Conservation (phyloP, 1,139 yeast species). For the Arxiozyma heterogenica region DNA sequence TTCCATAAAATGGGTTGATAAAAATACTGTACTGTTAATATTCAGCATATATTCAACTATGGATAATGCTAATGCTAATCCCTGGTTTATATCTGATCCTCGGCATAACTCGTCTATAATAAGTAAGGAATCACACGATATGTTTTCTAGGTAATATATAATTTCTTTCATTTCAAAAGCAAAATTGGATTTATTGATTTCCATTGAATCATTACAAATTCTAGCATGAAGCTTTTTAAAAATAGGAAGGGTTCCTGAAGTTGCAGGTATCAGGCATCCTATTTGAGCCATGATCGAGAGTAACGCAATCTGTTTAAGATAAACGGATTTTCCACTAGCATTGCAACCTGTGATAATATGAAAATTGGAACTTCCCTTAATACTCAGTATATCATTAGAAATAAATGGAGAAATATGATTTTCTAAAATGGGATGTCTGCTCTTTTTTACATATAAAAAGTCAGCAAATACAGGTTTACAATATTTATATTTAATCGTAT, state of each 20-base stretch:
- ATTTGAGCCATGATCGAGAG: conserved; percentile 39
- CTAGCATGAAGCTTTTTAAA: conserved; percentile 35
- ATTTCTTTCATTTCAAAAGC: conserved; percentile 41
- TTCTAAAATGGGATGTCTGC: conserved; percentile 39
- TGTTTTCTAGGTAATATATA: conserved; percentile 34
- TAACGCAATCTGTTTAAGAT: conserved; percentile 36
- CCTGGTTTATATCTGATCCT: conserved; percentile 37
- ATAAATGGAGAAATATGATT: conserved; percentile 26
- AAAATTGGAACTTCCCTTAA: conserved; percentile 33
- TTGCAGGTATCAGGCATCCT: conserved; percentile 40
- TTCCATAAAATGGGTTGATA: conserved; percentile 37
- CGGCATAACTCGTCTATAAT: conserved; percentile 41
- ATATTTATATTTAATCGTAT: conserved; percentile 27
- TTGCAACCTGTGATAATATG: conserved; percentile 42
- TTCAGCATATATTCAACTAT: conserved; percentile 31
- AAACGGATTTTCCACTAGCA: conserved; percentile 43
- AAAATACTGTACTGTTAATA: conserved; percentile 28
- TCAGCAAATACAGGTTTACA: conserved; percentile 33
- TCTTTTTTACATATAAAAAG: conserved; percentile 28
- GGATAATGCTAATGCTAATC: conserved; percentile 36
- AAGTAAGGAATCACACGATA: conserved; percentile 30
- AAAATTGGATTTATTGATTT: conserved; percentile 35
- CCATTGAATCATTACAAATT: conserved; percentile 32
- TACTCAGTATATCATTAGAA: conserved; percentile 35
- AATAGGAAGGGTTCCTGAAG: conserved; percentile 33